These are phyloP conservation scores for Dictyostelium brefeldianum DNA, from an alignment of 78 protist genomes.

Conservation along the genomic window DNA sequence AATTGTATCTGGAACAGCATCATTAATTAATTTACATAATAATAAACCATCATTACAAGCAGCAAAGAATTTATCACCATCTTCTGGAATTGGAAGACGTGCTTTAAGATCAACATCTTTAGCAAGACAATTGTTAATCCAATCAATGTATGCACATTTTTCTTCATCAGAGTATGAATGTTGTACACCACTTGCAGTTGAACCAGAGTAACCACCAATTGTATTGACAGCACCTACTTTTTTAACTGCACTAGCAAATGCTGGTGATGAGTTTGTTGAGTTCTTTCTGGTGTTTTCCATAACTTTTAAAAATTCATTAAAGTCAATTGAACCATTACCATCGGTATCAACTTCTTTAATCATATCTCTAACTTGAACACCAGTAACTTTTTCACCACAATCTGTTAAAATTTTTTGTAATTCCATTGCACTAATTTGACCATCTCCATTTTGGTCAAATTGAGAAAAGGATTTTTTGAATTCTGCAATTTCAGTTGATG, in stretches of 20 bases:
- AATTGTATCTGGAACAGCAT: slow-evolving; percentile 92
- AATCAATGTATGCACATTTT: slow-evolving; percentile 87
- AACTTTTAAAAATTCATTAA: slow-evolving; percentile 65
- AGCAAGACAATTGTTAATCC: slow-evolving; percentile 88
- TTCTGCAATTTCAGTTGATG: slow-evolving; percentile 30
- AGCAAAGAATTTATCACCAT: slow-evolving; percentile 74
- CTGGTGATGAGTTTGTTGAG: slow-evolving; percentile 16
- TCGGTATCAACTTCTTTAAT: slow-evolving; percentile 76
- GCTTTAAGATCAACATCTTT: slow-evolving; percentile 86
- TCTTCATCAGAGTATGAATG: slow-evolving; percentile 92
- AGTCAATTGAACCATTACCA: slow-evolving; percentile 41
- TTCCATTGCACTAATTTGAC: slow-evolving; percentile 36
- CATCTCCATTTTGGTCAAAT: slow-evolving; percentile 77
- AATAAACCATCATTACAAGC: slow-evolving; percentile 86
- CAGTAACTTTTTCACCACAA: slow-evolving; percentile 75
- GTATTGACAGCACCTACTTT: slow-evolving; percentile 68
- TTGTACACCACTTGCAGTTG: slow-evolving; percentile 58
- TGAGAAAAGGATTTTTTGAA: slow-evolving; percentile 23
- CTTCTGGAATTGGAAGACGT: slow-evolving; percentile 41
- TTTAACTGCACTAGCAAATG: slow-evolving; percentile 63
- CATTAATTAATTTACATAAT: slow-evolving; percentile 93
- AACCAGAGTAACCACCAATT: slow-evolving; percentile 70
- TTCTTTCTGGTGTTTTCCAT: slow-evolving; percentile 34
- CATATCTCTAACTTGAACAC: slow-evolving; percentile 79
- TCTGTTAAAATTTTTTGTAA: slow-evolving; percentile 18